Evolutionary conservation across 2,329 filamentous ascomycete genomes (phyloP), one percentile per base, ranked within the genome.

Genomic region (Monosporascus cannonballus): DNA sequence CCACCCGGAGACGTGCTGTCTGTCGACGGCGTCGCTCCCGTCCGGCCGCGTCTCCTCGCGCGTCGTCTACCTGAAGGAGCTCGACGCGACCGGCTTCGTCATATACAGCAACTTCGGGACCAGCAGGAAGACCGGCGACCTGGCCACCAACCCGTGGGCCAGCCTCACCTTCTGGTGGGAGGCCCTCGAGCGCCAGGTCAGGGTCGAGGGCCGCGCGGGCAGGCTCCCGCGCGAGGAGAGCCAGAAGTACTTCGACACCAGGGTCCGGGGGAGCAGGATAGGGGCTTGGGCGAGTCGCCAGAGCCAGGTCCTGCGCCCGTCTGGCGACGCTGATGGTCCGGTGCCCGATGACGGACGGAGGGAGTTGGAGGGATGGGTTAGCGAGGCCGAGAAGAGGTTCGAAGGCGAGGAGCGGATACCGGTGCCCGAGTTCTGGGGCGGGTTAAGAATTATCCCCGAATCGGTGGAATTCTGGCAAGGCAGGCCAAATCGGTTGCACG

Each of bases 381-480:
- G 76, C 58, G 90, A 96, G 64, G 79, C 85, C 37, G 89, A 96
- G 74, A 73, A 80, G 68, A 79, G 75, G 60, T 99, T 96, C 67
- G 79, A 85, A 42, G 89, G 84, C 2, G 65, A 80, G 58, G 88
- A 96, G 27, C 73, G 88, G 52, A 96, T 99, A 59, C 92, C 92
- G 1, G 85, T 96, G 48, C 94, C 94, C 4, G 86, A 89, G 9
- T 96, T 96, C 69, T 99, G 94, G 94, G 94, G 94, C 30, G 94
- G 94, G 0, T 68, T 96, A 68, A 84, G 93, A 61, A 81, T 99
- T 55, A 79, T 92, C 58, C 93, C 94, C 0, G 87, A 91, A 65
- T 82, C 84, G 62, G 80, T 99, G 48, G 94, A 99, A 78, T 99
- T 99, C 69, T 99, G 94, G 84, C 92, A 96, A 76, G 94, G 94